Conservation (phyloP, 192 early-diverging fungal species). For the Podila clonocystis region DNA sequence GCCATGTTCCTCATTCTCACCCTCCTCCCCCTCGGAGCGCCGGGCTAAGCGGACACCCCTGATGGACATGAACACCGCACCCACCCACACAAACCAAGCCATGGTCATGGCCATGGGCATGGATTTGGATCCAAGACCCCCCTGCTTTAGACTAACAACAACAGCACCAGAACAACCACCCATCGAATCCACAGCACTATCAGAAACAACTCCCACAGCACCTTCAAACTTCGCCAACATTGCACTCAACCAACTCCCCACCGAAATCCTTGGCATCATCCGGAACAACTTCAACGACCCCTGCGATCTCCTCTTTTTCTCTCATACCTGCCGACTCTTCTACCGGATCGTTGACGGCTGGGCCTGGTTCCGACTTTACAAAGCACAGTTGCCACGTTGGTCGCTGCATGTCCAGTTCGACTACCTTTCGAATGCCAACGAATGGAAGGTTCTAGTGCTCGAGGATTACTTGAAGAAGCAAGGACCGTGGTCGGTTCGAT, state of each 20-base stretch:
- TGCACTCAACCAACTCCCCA: background rate
- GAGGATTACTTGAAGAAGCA: slow-evolving; percentile 12
- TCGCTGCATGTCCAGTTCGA: background rate
- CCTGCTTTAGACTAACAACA: background rate
- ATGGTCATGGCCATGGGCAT: no score
- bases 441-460: slow-evolving; percentile 12
- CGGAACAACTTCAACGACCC: background rate
- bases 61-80: no score
- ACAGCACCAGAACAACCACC: background rate
- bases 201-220: background rate
- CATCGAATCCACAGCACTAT: background rate
- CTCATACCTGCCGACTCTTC: slow-evolving; percentile 14
- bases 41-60: no score
- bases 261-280: slow-evolving; percentile 1
- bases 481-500: background rate
- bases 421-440: slow-evolving; percentile 2
- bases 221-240: background rate
- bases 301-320: background rate
- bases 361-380: slow-evolving; percentile 5
- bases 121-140: no score
- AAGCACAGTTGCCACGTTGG: background rate
- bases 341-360: background rate
- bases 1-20: no score
- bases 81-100: no score
- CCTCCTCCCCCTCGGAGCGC: no score